Evolutionary conservation across 345 rosid genomes (phyloP).

Genomic region (Pugionium cornutum): DNA sequence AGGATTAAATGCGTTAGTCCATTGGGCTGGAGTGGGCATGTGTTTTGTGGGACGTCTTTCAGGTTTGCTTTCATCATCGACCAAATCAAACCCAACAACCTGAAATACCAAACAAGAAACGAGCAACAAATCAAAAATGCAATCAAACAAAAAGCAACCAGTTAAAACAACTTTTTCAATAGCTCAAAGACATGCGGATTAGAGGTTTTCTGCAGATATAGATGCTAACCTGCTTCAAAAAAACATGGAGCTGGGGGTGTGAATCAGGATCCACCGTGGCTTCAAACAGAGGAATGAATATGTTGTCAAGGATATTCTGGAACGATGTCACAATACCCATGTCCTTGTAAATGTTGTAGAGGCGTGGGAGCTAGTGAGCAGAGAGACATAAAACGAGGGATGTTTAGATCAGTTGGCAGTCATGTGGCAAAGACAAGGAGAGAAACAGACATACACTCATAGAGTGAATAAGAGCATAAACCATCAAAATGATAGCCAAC

Average conservation of each 20-base stretch:
- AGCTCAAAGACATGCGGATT: constrained; percentile 9
- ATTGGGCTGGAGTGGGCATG: constrained; percentile 99
- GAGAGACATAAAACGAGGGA: constrained; percentile 9
- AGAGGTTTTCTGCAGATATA: constrained; percentile 1
- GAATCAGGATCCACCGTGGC: constrained; percentile 98
- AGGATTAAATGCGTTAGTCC: constrained; percentile 97
- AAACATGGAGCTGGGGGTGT: constrained; percentile 97
- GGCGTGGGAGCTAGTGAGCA: constrained; percentile 79
- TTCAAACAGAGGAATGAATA: constrained; percentile 96
- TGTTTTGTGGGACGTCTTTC: constrained; percentile 99
- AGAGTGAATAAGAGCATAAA: constrained; percentile 3
- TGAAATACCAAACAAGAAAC: constrained; percentile 40
- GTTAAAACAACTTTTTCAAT: neutral
- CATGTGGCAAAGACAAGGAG: constrained; percentile 5
- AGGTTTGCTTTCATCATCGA: constrained; percentile 99
- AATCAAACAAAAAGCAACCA: constrained; percentile 2
- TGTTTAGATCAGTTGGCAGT: constrained; percentile 21
- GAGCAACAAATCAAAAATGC: neutral
- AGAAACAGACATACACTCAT: neutral
- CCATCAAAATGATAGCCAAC: constrained; percentile 43
- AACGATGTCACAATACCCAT: constrained; percentile 99
- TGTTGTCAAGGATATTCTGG: constrained; percentile 97
- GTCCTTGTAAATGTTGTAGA: constrained; percentile 95
- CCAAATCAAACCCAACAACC: constrained; percentile 99
- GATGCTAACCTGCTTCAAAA: constrained; percentile 79